Percentiles rank a stretch among this genome's conserved stretches.
Conservation (phyloP, 768 basidiomycete genomes). For the Tricholoma flavovirens region DNA sequence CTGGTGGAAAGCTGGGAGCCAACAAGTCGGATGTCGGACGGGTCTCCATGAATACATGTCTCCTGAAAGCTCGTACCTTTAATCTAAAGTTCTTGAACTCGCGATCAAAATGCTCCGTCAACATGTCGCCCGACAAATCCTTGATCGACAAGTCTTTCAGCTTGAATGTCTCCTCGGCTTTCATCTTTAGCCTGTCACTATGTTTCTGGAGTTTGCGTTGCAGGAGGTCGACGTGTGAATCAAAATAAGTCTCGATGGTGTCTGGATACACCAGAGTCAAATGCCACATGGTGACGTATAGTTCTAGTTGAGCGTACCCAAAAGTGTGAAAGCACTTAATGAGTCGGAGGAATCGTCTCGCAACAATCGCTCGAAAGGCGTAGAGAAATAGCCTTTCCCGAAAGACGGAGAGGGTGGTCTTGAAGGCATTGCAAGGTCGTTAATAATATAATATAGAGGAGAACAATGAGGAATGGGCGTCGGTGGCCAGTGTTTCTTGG, state of each 20-base stretch:
- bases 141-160: conserved; percentile 50
- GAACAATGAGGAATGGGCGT: conserved; percentile 7
- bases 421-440: conserved; percentile 28
- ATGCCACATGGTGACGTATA: conserved; percentile 18
- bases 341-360: conserved; percentile 73
- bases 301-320: conserved; percentile 47
- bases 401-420: conserved; percentile 41
- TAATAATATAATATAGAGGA: neutral
- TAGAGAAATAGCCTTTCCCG: conserved; percentile 54
- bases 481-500: neutral
- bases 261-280: conserved; percentile 42
- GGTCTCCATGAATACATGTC: neutral
- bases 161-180: conserved; percentile 79
- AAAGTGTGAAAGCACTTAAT: conserved; percentile 77
- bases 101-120: conserved; percentile 76
- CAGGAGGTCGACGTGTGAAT: conserved; percentile 78
- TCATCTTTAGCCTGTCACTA: conserved; percentile 73
- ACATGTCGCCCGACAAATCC: conserved; percentile 54
- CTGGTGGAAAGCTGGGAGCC: conserved; percentile 64
- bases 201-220: conserved; percentile 86
- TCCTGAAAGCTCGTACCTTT: conserved; percentile 47
- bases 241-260: conserved; percentile 92
- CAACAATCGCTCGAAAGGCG: conserved; percentile 67
- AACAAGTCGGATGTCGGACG: conserved; percentile 7
- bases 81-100: conserved; percentile 84